phyloP scores from a whole-genome alignment of 2,329 filamentous ascomycete genomes.

The Aspergillus sp. region DNA sequence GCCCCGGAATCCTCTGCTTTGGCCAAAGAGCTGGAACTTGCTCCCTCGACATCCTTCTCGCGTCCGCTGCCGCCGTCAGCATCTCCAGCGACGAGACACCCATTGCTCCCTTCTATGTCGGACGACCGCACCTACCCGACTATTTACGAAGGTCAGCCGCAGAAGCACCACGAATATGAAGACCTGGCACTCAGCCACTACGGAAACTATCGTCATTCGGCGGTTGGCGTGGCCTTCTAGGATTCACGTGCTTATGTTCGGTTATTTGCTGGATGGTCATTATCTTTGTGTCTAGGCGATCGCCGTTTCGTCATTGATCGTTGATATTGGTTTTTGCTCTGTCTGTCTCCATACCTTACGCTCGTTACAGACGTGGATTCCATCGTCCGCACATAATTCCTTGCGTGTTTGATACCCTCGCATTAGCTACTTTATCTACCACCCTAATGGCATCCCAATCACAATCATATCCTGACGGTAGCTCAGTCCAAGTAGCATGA shows the following conservation, averaged over 20 bases:
- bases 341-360: no score
- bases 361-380: not conserved
- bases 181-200: slow-evolving; percentile 2
- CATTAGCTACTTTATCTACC: not conserved
- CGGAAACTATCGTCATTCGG: slow-evolving; percentile 9
- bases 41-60: not conserved
- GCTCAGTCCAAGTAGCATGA: no score
- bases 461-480: no score
- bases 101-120: not conserved
- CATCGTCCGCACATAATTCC: not conserved
- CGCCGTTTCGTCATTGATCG: no score
- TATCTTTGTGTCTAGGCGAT: not conserved
- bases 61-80: not conserved
- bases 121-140: slow-evolving; percentile 16
- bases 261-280: not conserved
- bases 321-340: no score
- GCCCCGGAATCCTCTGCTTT: not conserved
- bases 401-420: not conserved
- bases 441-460: no score
- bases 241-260: not conserved
- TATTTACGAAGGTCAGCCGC: slow-evolving; percentile 12
- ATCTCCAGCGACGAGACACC: not conserved
- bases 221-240: slow-evolving; percentile 21
- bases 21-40: not conserved
- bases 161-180: not conserved